Conservation (phyloP, 306 rosid species). For the Vicia faba region DNA sequence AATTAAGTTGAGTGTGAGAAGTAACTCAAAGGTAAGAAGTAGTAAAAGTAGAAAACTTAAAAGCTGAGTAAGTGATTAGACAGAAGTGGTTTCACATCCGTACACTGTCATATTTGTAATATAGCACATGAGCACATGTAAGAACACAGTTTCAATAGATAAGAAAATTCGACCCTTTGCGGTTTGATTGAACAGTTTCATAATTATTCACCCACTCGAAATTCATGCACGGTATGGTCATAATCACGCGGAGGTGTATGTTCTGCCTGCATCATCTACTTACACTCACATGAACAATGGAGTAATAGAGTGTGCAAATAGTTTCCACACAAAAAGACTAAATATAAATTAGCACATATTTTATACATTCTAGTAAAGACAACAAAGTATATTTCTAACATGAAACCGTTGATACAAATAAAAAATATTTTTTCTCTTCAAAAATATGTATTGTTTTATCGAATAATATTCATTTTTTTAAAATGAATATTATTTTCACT, state of each 20-base stretch:
- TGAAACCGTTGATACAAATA: too few relatives aligned
- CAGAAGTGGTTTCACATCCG: conserved; percentile 29
- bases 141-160: background rate
- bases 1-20: too few relatives aligned
- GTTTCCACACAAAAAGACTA: too few relatives aligned
- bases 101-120: conserved; percentile 9
- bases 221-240: conserved; percentile 1
- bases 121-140: conserved; percentile 5
- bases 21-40: background rate
- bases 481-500: too few relatives aligned
- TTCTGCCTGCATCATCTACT: background rate
- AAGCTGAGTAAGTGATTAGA: conserved; percentile 3
- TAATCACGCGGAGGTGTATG: background rate
- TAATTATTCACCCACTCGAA: background rate
- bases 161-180: background rate
- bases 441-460: too few relatives aligned
- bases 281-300: background rate
- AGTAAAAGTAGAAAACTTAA: background rate
- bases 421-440: too few relatives aligned
- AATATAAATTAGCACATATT: too few relatives aligned
- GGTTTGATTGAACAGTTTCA: background rate
- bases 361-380: too few relatives aligned
- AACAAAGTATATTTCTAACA: too few relatives aligned
- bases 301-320: too few relatives aligned
- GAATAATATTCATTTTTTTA: too few relatives aligned